These are phyloP conservation scores for Chrysanthemum makinoi DNA, from an alignment of 129 eudicot genomes.

Conservation along the genomic window DNA sequence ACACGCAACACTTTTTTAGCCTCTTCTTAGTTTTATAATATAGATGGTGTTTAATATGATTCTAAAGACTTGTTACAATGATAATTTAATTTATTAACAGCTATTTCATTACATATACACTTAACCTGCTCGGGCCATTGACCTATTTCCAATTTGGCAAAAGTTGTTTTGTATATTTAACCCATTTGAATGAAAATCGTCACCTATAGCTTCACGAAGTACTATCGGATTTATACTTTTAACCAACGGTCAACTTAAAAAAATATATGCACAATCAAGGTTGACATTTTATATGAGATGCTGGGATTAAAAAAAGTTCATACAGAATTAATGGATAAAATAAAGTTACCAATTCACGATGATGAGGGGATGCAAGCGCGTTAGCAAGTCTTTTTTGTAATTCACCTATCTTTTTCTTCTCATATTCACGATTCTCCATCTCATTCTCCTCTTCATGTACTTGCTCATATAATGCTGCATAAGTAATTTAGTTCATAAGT, in stretches of 20 bases:
- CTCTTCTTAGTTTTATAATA: not conserved
- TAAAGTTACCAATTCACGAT: constrained; percentile 57
- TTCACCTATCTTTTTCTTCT: constrained; percentile 69
- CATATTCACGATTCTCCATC: constrained; percentile 68
- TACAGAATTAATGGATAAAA: not conserved
- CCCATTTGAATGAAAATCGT: not conserved
- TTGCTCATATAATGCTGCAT: constrained; percentile 84
- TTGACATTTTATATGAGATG: not conserved
- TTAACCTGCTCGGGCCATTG: too few relatives aligned
- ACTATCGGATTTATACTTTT: not conserved
- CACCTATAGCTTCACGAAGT: not conserved
- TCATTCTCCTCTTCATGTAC: constrained; percentile 73
- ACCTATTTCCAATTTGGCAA: not conserved
- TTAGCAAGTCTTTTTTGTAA: constrained; percentile 62
- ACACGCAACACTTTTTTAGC: not conserved
- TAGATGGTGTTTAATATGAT: not conserved
- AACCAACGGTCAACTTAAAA: not conserved
- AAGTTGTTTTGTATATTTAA: not conserved
- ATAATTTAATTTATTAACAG: too few relatives aligned
- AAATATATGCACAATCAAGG: not conserved
- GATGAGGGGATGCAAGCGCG: constrained; percentile 67
- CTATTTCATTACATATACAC: too few relatives aligned
- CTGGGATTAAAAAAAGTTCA: not conserved
- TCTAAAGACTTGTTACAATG: not conserved
- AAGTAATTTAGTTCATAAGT: not conserved